Evolutionary conservation across 2,329 filamentous ascomycete species (phyloP), one percentile per base, ranked within the genome.

Genomic region (Endocalyx cinctus): DNA sequence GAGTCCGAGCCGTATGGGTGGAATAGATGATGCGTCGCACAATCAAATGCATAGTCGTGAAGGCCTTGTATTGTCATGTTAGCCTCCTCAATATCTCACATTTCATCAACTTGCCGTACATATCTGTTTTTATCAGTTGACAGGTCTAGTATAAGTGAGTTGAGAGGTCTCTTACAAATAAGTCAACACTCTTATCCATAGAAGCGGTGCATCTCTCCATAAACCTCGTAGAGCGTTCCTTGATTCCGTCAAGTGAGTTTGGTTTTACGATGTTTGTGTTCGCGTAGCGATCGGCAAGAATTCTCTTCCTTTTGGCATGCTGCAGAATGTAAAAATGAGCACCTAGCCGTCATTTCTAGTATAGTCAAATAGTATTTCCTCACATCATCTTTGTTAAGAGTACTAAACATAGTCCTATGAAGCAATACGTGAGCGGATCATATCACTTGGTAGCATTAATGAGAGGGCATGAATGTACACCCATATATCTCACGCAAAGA

Each of bases 31-130:
- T 82, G 76, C 1, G 79, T 81, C 17, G 78, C 71, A 46, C 80
- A 82, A 49, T 85, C 81, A 33, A 83, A 76, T 1, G 81, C 80
- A 51, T 81, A 85, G 17, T 79, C 72, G 42, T 85, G 81, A 2
- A 84, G 61, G 15, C 57, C 63, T 54, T 17, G 13, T 23, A 47
- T 31, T 48, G 48, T 35, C 15, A 47, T 35, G 20, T n/a, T 23
- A n/a, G n/a, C 8, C 20, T 8, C n/a, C n/a, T 23, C 20, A 8
- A 23, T n/a, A 23, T 23, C 20, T n/a, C 20, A n/a, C 20, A 8
- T 8, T 23, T 23, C 20, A 23, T n/a, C n/a, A n/a, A 10, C 10
- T 11, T n/a, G n/a, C 4, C 33, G n/a, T 49, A 53, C 52, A 49
- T 10, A 52, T 50, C 48, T 50, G 28, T 8, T 6, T 10, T 46